Conservation (phyloP, 2,329 filamentous ascomycete species). For the Diplocarpon rosae region DNA sequence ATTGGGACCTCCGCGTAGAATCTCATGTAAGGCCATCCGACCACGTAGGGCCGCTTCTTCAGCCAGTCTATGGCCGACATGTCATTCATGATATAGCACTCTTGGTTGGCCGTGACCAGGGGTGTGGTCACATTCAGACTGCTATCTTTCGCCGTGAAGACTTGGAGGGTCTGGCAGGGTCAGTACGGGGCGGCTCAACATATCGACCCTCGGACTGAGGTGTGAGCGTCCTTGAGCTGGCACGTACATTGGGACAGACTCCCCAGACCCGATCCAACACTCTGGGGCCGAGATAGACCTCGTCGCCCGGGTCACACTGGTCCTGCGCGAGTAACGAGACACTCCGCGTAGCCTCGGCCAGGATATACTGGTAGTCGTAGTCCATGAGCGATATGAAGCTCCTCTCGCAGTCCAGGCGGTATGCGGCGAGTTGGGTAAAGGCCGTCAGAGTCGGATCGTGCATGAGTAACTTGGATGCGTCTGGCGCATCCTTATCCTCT, state of each 20-base stretch:
- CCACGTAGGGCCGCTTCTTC: slow-evolving; percentile 14
- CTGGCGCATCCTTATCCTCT: neutral
- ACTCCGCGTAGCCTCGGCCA: slow-evolving; percentile 18
- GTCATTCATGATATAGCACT: slow-evolving; percentile 17
- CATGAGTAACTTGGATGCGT: slow-evolving; percentile 1
- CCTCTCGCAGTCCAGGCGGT: slow-evolving; percentile 35
- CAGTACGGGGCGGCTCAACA: too few species aligned
- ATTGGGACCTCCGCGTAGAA: slow-evolving; percentile 24
- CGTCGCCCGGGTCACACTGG: slow-evolving; percentile 8
- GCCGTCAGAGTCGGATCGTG: slow-evolving; percentile 33
- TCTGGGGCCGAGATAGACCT: slow-evolving; percentile 14
- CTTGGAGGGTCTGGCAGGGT: slow-evolving; percentile 6
- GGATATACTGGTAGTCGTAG: slow-evolving; percentile 17
- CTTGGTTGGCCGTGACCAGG: slow-evolving; percentile 9
- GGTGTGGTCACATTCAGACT: slow-evolving; percentile 6
- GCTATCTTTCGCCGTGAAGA: slow-evolving; percentile 13
- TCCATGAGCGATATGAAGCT: slow-evolving; percentile 33
- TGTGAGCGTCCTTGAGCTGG: neutral
- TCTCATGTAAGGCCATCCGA: slow-evolving; percentile 14
- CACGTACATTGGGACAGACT: slow-evolving; percentile 12
- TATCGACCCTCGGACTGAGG: neutral
- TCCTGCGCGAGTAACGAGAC: slow-evolving; percentile 9
- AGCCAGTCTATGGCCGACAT: slow-evolving; percentile 13
- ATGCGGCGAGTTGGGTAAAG: slow-evolving; percentile 36
- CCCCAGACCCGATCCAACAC: slow-evolving; percentile 13